Percentiles rank a stretch among this genome's conserved stretches.
phyloP scores from a whole-genome alignment of 768 basidiomycete species.

The Sistotremastrum suecicum region DNA sequence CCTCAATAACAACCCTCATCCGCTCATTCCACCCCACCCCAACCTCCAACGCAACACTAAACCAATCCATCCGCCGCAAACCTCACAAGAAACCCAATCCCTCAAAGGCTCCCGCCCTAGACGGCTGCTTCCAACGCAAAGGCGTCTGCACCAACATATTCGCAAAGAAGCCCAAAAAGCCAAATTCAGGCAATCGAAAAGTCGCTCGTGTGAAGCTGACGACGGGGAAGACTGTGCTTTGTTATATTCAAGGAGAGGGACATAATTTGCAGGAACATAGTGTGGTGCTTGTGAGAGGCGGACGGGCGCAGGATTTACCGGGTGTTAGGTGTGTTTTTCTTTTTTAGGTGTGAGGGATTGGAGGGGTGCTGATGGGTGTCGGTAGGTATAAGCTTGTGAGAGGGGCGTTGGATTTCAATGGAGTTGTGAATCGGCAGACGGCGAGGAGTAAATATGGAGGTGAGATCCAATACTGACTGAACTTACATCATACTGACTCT shows the following conservation, averaged over 20 bases:
- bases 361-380: neutral
- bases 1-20: slow-evolving; percentile 30
- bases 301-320: slow-evolving; percentile 93
- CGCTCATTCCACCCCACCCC: slow-evolving; percentile 54
- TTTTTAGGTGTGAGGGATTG: too few relatives aligned
- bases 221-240: slow-evolving; percentile 78
- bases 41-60: slow-evolving; percentile 53
- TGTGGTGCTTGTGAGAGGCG: slow-evolving; percentile 90
- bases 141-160: slow-evolving; percentile 78
- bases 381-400: slow-evolving; percentile 87
- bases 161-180: slow-evolving; percentile 86
- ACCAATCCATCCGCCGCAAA: slow-evolving; percentile 78
- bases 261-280: slow-evolving; percentile 97
- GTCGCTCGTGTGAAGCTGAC: slow-evolving; percentile 87
- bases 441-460: slow-evolving; percentile 90
- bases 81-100: slow-evolving; percentile 27
- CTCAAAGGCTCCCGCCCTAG: slow-evolving; percentile 69
- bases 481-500: neutral
- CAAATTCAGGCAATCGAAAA: slow-evolving; percentile 97
- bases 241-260: slow-evolving; percentile 94
- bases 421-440: slow-evolving; percentile 69
- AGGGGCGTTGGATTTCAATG: slow-evolving; percentile 83
- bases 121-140: slow-evolving; percentile 73
- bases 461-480: slow-evolving; percentile 18
- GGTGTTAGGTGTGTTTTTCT: slow-evolving; percentile 66